These are phyloP conservation scores for Wickerhamiella vanderwaltii DNA, from an alignment of 805 yeast genomes.

Conservation along the genomic window DNA sequence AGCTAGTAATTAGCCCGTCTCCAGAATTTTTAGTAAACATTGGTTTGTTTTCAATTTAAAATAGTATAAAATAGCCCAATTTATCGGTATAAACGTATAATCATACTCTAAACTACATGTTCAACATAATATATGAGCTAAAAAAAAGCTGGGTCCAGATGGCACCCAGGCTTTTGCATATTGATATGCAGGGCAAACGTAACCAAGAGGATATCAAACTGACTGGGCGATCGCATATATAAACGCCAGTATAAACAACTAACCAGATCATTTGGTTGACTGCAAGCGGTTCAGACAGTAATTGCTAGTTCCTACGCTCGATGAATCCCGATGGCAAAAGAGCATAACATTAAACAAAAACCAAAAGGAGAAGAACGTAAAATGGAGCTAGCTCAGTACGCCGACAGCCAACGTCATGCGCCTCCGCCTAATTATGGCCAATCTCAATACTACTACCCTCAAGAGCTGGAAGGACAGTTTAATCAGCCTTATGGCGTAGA, in stretches of 20 bases:
- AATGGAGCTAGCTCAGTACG: not conserved
- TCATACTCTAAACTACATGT: too few species aligned
- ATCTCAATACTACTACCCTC: conserved; percentile 4
- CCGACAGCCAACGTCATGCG: not conserved
- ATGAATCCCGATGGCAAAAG: conserved; percentile 5
- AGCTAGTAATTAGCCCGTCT: too few species aligned
- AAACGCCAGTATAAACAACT: too few species aligned
- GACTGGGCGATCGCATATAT: conserved; percentile 3
- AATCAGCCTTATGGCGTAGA: not conserved
- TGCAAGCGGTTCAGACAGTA: too few species aligned
- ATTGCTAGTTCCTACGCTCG: conserved; percentile 1
- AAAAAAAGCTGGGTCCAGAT: too few species aligned
- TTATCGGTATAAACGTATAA: too few species aligned
- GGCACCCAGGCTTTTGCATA: too few species aligned
- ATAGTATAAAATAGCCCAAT: too few species aligned
- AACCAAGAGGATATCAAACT: conserved; percentile 7
- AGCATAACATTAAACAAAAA: conserved; percentile 4
- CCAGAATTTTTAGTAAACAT: too few species aligned
- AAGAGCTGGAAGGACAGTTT: conserved; percentile 1
- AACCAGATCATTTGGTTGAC: too few species aligned
- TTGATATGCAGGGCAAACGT: conserved; percentile 7
- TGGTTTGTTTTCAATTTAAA: too few species aligned
- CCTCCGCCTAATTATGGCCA: not conserved
- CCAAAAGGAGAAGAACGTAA: conserved; percentile 3
- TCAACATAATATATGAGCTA: too few species aligned